phyloP scores from a whole-genome alignment of 495 filamentous ascomycete genomes.

The Penicillium diatomitis region DNA sequence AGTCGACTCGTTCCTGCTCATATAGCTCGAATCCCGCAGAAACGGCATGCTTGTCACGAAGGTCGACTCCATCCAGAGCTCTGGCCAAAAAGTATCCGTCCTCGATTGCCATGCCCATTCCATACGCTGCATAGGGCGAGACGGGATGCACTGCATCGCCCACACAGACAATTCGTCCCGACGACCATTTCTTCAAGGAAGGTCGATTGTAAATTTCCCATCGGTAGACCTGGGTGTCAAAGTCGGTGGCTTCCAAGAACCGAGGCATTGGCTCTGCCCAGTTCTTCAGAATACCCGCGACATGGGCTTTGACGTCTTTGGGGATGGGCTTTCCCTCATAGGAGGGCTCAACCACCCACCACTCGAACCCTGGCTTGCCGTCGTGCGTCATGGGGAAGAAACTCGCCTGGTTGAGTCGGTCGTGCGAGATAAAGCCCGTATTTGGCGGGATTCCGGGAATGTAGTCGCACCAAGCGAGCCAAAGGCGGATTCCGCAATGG shows the following conservation, averaged over 20 bases:
- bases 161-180: conserved; percentile 8
- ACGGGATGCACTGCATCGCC: conserved; percentile 15
- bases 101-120: conserved; percentile 18
- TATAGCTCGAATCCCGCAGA: conserved; percentile 11
- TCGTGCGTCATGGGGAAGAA: conserved; percentile 14
- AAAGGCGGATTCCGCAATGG: conserved; percentile 10
- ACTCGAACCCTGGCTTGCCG: conserved; percentile 13
- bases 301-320: conserved; percentile 9
- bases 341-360: conserved; percentile 15
- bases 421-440: conserved; percentile 9
- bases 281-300: conserved; percentile 7
- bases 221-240: conserved; percentile 11
- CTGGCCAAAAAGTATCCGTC: conserved; percentile 13
- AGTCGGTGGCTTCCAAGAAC: conserved; percentile 9
- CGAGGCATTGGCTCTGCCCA: conserved; percentile 13
- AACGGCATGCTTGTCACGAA: conserved; percentile 6
- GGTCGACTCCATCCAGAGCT: conserved; percentile 10
- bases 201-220: conserved; percentile 15
- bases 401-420: conserved; percentile 11
- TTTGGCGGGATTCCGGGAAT: conserved; percentile 6
- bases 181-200: conserved; percentile 14
- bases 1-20: conserved; percentile 11
- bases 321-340: conserved; percentile 11
- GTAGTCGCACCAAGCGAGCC: conserved; percentile 15
- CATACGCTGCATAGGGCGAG: conserved; percentile 17